phyloP scores from a whole-genome alignment of 345 rosid species.

The Acer negundo region DNA sequence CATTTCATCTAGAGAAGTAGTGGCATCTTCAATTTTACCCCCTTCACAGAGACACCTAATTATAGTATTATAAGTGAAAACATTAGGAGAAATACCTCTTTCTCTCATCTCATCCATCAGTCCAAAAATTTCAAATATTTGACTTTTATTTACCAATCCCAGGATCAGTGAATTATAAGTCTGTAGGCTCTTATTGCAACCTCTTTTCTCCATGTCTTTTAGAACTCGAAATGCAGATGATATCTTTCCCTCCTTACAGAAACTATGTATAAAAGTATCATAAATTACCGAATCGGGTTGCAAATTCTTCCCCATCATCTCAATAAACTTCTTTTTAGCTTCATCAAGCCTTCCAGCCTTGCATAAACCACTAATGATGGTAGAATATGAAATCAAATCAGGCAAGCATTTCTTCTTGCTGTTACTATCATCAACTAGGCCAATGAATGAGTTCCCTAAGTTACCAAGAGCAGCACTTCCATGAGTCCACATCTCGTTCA shows the following conservation, averaged over 20 bases:
- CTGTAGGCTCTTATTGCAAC: slow-evolving; percentile 74
- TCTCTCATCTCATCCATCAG: slow-evolving; percentile 95
- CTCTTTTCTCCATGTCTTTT: slow-evolving; percentile 93
- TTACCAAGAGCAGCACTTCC: slow-evolving; percentile 94
- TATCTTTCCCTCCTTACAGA: slow-evolving; percentile 86
- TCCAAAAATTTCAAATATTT: slow-evolving; percentile 90
- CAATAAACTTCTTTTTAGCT: slow-evolving; percentile 74
- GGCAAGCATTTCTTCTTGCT: slow-evolving; percentile 69
- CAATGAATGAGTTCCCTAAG: slow-evolving; percentile 72
- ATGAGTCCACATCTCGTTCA: slow-evolving; percentile 72
- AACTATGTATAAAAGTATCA: slow-evolving; percentile 70
- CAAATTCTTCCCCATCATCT: slow-evolving; percentile 74
- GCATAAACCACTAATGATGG: slow-evolving; percentile 72
- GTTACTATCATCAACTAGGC: slow-evolving; percentile 66
- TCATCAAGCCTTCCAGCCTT: slow-evolving; percentile 78
- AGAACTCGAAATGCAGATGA: slow-evolving; percentile 94
- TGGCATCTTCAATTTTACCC: slow-evolving; percentile 78
- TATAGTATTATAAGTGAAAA: slow-evolving; percentile 71
- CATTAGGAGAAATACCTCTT: slow-evolving; percentile 79
- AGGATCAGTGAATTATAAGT: slow-evolving; percentile 86
- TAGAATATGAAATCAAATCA: slow-evolving; percentile 77
- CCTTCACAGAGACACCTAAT: slow-evolving; percentile 79
- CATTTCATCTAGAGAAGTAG: slow-evolving; percentile 81
- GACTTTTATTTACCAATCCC: slow-evolving; percentile 76
- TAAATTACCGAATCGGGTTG: slow-evolving; percentile 76